Evolutionary conservation across 495 filamentous ascomycete genomes (phyloP).

Genomic region (Amorphotheca resinae): DNA sequence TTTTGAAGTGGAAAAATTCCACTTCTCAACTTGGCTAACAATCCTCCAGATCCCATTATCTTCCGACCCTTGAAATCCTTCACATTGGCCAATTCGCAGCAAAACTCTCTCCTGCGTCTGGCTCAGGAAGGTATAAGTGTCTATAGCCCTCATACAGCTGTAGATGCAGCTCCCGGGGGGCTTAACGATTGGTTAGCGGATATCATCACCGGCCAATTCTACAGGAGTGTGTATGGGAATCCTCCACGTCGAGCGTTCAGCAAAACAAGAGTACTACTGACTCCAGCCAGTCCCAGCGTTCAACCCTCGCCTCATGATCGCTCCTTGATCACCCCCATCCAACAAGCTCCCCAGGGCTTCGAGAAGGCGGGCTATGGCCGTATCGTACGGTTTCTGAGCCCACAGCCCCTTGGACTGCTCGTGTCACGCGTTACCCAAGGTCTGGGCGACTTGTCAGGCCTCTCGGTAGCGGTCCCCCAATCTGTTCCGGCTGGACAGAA

Average conservation of each 20-base stretch:
- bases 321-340: conserved; percentile 11
- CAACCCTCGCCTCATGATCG: conserved; percentile 1
- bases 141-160: conserved; percentile 88
- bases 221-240: background rate
- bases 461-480: conserved; percentile 60
- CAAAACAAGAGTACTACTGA: too few relatives aligned
- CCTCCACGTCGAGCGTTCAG: too few relatives aligned
- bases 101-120: conserved; percentile 68
- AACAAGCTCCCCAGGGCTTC: conserved; percentile 30
- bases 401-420: conserved; percentile 20
- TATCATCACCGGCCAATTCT: conserved; percentile 43
- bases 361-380: conserved; percentile 64
- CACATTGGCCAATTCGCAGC: conserved; percentile 73
- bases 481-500: conserved; percentile 28
- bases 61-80: conserved; percentile 83
- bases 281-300: background rate
- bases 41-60: conserved; percentile 73
- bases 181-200: conserved; percentile 93
- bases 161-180: conserved; percentile 78
- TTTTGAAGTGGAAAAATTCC: background rate
- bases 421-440: conserved; percentile 35
- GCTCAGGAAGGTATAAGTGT: conserved; percentile 86
- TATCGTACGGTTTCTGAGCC: conserved; percentile 46
- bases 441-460: conserved; percentile 47
- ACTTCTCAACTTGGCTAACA: conserved; percentile 6